A percentile compares a stretch with the other conserved stretches of the same genome.
phyloP scores from a whole-genome alignment of 1,284 basidiomycete genomes.

The Sparassis latifolia region DNA sequence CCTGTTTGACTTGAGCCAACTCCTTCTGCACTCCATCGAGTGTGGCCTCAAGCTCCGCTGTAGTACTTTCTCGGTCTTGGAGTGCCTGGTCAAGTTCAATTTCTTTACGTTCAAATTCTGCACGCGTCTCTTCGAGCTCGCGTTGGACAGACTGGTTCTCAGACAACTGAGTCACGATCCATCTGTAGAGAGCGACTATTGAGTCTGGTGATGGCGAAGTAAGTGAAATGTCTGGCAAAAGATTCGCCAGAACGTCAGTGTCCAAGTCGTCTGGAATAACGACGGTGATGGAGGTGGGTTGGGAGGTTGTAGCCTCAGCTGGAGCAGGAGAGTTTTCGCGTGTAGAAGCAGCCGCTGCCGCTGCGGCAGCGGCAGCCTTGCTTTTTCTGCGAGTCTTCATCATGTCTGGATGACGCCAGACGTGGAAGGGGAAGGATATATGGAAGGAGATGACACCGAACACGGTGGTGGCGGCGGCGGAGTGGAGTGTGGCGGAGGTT shows the following conservation, averaged over 20 bases:
- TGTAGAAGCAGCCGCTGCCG: conserved; percentile 20
- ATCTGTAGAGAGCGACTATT: conserved; percentile 53
- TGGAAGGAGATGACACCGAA: conserved; percentile 1
- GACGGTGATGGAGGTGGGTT: conserved; percentile 19
- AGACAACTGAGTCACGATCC: conserved; percentile 48
- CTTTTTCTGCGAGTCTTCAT: conserved; percentile 40
- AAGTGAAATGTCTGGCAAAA: conserved; percentile 50
- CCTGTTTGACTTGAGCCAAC: conserved; percentile 43
- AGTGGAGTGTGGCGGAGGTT: conserved; percentile 7
- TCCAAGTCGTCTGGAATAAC: conserved; percentile 54
- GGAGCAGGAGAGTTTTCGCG: conserved; percentile 19
- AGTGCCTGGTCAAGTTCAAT: conserved; percentile 74
- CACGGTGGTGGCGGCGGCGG: conserved; percentile 1
- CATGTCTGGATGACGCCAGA: conserved; percentile 12
- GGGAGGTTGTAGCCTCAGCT: conserved; percentile 5
- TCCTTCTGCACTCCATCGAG: conserved; percentile 48
- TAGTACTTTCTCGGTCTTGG: conserved; percentile 59
- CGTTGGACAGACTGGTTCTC: conserved; percentile 48
- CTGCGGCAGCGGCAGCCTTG: conserved; percentile 31
- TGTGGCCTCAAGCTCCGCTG: conserved; percentile 47
- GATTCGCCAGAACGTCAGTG: conserved; percentile 43
- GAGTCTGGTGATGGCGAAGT: conserved; percentile 49
- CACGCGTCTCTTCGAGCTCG: conserved; percentile 59
- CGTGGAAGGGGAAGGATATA: conserved; percentile 7
- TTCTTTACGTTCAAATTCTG: conserved; percentile 61